Percentiles rank a stretch among this genome's conserved stretches.
phyloP scores from a whole-genome alignment of 805 yeast genomes.

The Candida nanaspora region DNA sequence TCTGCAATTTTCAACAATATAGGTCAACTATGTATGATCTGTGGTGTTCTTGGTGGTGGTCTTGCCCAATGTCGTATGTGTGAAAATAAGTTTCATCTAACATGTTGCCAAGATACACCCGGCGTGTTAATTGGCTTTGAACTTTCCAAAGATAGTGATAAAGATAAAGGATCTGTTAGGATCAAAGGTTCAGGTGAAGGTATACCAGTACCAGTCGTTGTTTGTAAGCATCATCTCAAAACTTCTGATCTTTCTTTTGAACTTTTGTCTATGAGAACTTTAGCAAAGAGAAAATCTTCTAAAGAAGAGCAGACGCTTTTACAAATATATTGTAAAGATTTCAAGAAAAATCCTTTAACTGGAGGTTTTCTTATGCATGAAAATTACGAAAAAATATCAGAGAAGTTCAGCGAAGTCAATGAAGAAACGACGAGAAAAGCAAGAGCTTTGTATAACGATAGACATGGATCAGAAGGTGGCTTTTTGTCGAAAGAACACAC shows the following conservation, averaged over 20 bases:
- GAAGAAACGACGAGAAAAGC: not conserved
- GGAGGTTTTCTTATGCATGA: conserved; percentile 7
- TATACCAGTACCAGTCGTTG: conserved; percentile 33
- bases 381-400: conserved; percentile 2
- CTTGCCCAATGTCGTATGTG: conserved; percentile 42
- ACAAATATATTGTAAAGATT: conserved; percentile 32
- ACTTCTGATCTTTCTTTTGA: conserved; percentile 3
- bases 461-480: conserved; percentile 9
- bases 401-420: no score
- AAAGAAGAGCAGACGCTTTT: conserved; percentile 23
- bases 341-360: conserved; percentile 5
- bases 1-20: conserved; percentile 23
- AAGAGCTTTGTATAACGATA: not conserved
- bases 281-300: conserved; percentile 24
- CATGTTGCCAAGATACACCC: conserved; percentile 48
- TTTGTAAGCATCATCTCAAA: conserved; percentile 33
- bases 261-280: conserved; percentile 22
- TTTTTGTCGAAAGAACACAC: not conserved
- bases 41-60: conserved; percentile 43
- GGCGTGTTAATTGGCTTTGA: conserved; percentile 50
- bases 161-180: conserved; percentile 9
- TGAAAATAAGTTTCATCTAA: conserved; percentile 36
- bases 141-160: conserved; percentile 22
- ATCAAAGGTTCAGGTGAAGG: conserved; percentile 26
- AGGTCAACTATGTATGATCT: conserved; percentile 33